Percentiles rank a stretch among this genome's conserved stretches.
phyloP scores from a whole-genome alignment of 2,329 filamentous ascomycete genomes.

The Pezicula radicicola region DNA sequence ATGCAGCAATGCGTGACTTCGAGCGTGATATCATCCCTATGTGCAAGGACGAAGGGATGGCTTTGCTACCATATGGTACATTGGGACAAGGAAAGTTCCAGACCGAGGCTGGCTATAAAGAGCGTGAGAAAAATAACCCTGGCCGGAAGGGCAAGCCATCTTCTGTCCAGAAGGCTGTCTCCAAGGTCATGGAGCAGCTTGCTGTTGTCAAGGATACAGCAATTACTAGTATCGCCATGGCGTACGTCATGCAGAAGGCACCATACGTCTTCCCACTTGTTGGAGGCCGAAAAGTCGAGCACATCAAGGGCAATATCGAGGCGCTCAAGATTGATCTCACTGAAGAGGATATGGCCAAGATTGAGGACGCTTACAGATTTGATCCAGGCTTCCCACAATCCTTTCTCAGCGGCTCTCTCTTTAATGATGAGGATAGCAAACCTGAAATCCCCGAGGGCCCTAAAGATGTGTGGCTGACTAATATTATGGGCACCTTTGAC shows the following conservation, averaged over 20 bases:
- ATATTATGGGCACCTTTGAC: slow-evolving; percentile 6
- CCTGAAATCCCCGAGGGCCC: slow-evolving; percentile 1
- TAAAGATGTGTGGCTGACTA: slow-evolving; percentile 6
- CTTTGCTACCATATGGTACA: slow-evolving; percentile 48
- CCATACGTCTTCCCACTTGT: slow-evolving; percentile 56
- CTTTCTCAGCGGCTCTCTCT: slow-evolving; percentile 3
- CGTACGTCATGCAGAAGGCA: slow-evolving; percentile 54
- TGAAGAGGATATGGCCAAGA: slow-evolving; percentile 46
- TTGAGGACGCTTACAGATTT: slow-evolving; percentile 44
- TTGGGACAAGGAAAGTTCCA: slow-evolving; percentile 45
- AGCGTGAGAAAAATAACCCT: slow-evolving; percentile 30
- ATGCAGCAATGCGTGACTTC: slow-evolving; percentile 56
- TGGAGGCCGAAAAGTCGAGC: slow-evolving; percentile 53
- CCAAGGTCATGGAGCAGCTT: slow-evolving; percentile 55
- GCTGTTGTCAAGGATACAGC: slow-evolving; percentile 49
- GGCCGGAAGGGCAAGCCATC: slow-evolving; percentile 27
- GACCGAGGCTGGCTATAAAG: slow-evolving; percentile 40
- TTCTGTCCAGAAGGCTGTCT: slow-evolving; percentile 41
- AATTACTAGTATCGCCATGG: slow-evolving; percentile 49
- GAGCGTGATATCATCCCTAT: slow-evolving; percentile 58
- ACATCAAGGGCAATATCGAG: slow-evolving; percentile 53
- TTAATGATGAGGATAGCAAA: neutral
- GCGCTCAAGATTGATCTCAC: slow-evolving; percentile 48
- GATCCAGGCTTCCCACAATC: slow-evolving; percentile 18
- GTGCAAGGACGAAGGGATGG: slow-evolving; percentile 53